Percentiles rank a stretch among this genome's conserved stretches.
Evolutionary conservation across 2,329 filamentous ascomycete genomes (phyloP).

Genomic region (Pyrenochaeta sp.): DNA sequence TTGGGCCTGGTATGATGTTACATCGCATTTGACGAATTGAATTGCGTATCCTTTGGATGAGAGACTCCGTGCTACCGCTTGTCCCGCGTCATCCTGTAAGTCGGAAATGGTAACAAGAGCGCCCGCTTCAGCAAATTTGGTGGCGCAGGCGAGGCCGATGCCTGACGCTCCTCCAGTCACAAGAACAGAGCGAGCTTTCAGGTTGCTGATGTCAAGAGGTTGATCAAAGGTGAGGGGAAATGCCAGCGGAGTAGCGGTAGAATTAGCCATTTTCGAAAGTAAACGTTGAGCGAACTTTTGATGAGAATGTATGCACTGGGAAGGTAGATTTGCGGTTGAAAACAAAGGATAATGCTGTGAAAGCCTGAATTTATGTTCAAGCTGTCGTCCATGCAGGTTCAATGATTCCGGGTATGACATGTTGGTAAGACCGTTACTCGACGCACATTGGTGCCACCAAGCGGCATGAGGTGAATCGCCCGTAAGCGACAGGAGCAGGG

Average conservation of each 20-base stretch:
- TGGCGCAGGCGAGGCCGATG: conserved; percentile 33
- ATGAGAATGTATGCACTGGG: neutral
- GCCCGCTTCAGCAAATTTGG: conserved; percentile 25
- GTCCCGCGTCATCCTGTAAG: conserved; percentile 21
- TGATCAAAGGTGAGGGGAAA: conserved; percentile 5
- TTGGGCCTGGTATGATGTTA: conserved; percentile 38
- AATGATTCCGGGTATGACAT: too few relatives aligned
- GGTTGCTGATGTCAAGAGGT: conserved; percentile 10
- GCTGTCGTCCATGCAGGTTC: too few relatives aligned
- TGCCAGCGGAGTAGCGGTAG: neutral
- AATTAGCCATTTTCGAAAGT: conserved; percentile 4
- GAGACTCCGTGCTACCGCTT: conserved; percentile 14
- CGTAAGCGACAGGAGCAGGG: too few relatives aligned
- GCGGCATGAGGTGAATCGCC: too few relatives aligned
- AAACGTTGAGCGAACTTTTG: too few relatives aligned
- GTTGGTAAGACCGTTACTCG: too few relatives aligned
- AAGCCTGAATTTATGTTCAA: too few relatives aligned
- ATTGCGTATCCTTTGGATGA: conserved; percentile 24
- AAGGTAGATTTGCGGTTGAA: too few relatives aligned
- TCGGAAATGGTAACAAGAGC: conserved; percentile 36
- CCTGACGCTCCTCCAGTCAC: conserved; percentile 37
- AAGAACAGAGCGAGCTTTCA: conserved; percentile 26
- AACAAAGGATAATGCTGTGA: too few relatives aligned
- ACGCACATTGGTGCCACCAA: too few relatives aligned
- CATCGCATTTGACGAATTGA: conserved; percentile 41